phyloP scores from a whole-genome alignment of 225 moss, liverwort and hornwort genomes.

The Neckera pumila region DNA sequence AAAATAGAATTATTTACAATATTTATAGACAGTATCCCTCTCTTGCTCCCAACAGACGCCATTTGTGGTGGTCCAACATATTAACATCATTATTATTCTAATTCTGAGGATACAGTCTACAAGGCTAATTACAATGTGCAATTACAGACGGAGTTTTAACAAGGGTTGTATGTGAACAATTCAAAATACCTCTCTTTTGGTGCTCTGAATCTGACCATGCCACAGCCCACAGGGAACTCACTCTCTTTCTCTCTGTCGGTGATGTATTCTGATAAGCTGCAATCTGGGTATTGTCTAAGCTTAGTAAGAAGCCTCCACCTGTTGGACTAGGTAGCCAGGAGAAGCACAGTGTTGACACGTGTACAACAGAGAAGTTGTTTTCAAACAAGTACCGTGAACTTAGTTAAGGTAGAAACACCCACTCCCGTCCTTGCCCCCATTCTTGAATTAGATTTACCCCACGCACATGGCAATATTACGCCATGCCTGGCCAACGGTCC shows the following conservation, averaged over 20 bases:
- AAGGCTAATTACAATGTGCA: neutral
- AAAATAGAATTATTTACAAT: no score
- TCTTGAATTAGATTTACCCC: no score
- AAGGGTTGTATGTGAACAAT: neutral
- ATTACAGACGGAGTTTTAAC: neutral
- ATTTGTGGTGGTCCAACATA: neutral
- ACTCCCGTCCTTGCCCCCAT: no score
- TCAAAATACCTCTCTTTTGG: neutral
- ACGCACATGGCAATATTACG: no score
- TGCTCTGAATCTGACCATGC: neutral
- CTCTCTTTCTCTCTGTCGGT: neutral
- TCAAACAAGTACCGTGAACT: neutral
- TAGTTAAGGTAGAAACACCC: no score
- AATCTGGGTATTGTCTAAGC: no score
- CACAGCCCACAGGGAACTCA: neutral
- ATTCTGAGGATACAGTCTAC: neutral
- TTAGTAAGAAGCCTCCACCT: neutral
- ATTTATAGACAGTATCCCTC: no score
- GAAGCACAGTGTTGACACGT: neutral
- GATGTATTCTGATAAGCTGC: neutral
- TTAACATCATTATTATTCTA: neutral
- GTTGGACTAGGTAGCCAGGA: neutral
- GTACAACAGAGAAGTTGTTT: no score
- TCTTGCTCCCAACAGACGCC: accelerated
- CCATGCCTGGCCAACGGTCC: no score